Evolutionary conservation across 2,329 filamentous ascomycete species (phyloP), one percentile per base, ranked within the genome.

Genomic region (Aspergillus oerlinghausenensis): DNA sequence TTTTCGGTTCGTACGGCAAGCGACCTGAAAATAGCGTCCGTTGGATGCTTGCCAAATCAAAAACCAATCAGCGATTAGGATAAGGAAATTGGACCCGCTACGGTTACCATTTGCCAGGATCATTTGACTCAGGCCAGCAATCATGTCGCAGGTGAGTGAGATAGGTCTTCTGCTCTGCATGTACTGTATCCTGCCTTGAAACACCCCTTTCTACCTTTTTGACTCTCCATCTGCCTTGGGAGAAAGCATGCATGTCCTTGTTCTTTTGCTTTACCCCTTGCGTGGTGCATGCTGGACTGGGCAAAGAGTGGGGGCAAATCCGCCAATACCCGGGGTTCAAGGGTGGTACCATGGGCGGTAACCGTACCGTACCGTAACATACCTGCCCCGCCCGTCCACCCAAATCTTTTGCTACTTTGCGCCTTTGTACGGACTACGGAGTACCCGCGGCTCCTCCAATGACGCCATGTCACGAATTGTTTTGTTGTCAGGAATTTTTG

Each of bases 391-490:
- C 55, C 50, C 32, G 49, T 49, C 42, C 32, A 35, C 38, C 26
- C 53, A 50, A 56, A 49, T 56, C 28, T 14, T 10, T 42, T 49
- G n/a, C 51, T 45, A 14, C 43, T 47, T 55, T 49, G 28, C n/a
- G 26, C 29, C 50, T 14, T 35, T 7, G 2, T 23, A 23, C 21
- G 21, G 21, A 23, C 21, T 23, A 23, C 21, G 21, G 21, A 23
- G 32, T 38, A 38, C 52, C 58, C 49, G 56, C 56, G 43, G n/a
- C 38, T 51, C 50, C 47, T 32, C 19, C 45, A 50, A 63, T 64
- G 62, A 64, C 62, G 62, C 62, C 61, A 64, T 64, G 28, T 45
- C 19, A 45, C 21, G n/a, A 19, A 19, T 45, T 19, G 29, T 52
- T 51, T 54, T 58, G 48, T 49, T 48, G 29, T 54, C 21, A 25